Percentiles rank a stretch among this genome's conserved stretches.
phyloP scores from a whole-genome alignment of 495 filamentous ascomycete genomes.

The Trichoderma asperelloides region DNA sequence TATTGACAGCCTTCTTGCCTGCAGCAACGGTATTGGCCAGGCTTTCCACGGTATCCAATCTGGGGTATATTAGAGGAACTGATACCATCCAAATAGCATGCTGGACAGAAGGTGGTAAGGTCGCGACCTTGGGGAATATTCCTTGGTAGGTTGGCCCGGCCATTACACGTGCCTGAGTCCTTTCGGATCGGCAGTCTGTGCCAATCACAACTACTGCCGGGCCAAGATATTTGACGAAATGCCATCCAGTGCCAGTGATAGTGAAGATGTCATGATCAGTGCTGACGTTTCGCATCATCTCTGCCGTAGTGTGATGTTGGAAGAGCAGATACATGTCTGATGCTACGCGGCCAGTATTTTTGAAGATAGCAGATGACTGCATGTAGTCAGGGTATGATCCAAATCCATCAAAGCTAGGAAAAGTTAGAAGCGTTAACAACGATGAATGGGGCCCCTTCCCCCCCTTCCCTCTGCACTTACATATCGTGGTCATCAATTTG shows the following conservation, averaged over 20 bases:
- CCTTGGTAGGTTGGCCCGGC: slow-evolving; percentile 96
- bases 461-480: slow-evolving; percentile 46
- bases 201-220: slow-evolving; percentile 86
- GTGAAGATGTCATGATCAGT: slow-evolving; percentile 91
- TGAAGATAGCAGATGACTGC: slow-evolving; percentile 95
- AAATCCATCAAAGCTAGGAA: slow-evolving; percentile 83
- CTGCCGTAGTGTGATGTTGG: slow-evolving; percentile 93
- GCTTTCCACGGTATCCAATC: slow-evolving; percentile 81
- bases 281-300: slow-evolving; percentile 77
- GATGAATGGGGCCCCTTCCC: slow-evolving; percentile 6
- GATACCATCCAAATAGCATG: slow-evolving; percentile 94
- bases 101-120: slow-evolving; percentile 85
- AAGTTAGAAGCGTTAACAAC: slow-evolving; percentile 9
- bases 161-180: slow-evolving; percentile 84
- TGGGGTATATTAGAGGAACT: slow-evolving; percentile 83
- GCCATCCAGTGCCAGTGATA: slow-evolving; percentile 93
- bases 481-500: slow-evolving; percentile 97
- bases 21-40: slow-evolving; percentile 86
- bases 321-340: slow-evolving; percentile 99
- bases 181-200: slow-evolving; percentile 81
- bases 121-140: slow-evolving; percentile 88
- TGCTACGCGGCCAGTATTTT: slow-evolving; percentile 94
- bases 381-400: slow-evolving; percentile 97
- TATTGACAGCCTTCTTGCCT: slow-evolving; percentile 90
- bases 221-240: slow-evolving; percentile 93